Conservation (phyloP, 345 rosid genomes). For the Eucalyptus marginata region DNA sequence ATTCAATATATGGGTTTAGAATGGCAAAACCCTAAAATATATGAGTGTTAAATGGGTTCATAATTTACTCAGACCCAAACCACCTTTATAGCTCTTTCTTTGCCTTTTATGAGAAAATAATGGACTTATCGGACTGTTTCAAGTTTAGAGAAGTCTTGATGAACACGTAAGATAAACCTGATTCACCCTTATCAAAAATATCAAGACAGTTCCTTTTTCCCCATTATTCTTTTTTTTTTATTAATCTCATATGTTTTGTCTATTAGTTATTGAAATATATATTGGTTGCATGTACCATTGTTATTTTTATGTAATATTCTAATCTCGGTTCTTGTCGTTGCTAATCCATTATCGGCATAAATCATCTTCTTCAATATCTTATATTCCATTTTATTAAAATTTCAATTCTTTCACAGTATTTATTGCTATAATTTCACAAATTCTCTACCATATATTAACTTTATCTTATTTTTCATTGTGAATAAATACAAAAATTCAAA, state of each 20-base stretch:
- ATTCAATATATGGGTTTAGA: background rate
- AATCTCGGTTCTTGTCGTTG: background rate
- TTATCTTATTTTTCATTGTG: background rate
- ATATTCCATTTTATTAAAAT: background rate
- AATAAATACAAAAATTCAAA: background rate
- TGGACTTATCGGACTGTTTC: background rate
- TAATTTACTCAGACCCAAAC: too few species aligned
- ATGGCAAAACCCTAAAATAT: background rate
- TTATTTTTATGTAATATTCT: background rate
- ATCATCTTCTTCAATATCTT: background rate
- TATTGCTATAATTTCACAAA: background rate
- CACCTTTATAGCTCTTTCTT: background rate
- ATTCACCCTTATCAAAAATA: too few species aligned
- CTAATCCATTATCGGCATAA: background rate
- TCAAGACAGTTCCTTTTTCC: background rate
- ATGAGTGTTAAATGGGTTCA: background rate
- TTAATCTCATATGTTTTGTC: background rate
- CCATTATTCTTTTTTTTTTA: background rate
- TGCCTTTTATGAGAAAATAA: background rate
- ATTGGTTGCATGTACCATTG: background rate
- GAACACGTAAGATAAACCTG: background rate
- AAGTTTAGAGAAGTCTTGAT: background rate
- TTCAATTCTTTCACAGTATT: background rate
- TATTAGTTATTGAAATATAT: too few species aligned
- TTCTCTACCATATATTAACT: background rate